A percentile compares a stretch with the other conserved stretches of the same genome.
Conservation (phyloP, 768 basidiomycete species). For the Termitomyces heimii region DNA sequence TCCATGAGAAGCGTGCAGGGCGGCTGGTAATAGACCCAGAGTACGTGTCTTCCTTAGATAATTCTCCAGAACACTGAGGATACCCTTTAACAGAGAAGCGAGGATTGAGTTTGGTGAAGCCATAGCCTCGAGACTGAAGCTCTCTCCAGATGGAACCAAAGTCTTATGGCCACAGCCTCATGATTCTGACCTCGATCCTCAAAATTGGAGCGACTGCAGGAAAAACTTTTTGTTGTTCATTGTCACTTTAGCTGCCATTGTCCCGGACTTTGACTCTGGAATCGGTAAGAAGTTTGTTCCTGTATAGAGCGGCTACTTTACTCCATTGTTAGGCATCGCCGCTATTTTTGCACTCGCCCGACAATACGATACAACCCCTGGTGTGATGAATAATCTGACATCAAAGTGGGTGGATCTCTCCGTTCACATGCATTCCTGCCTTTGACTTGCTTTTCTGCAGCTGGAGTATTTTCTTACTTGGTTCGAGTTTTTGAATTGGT, state of each 20-base stretch:
- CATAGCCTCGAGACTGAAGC: slow-evolving; percentile 44
- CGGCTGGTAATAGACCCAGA: slow-evolving; percentile 54
- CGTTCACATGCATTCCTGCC: not conserved
- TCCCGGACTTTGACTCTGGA: slow-evolving; percentile 57
- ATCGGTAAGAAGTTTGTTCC: slow-evolving; percentile 26
- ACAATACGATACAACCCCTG: slow-evolving; percentile 45
- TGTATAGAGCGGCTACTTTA: not conserved
- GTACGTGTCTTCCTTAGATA: slow-evolving; percentile 22
- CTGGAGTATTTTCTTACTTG: slow-evolving; percentile 53
- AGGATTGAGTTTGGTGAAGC: slow-evolving; percentile 47
- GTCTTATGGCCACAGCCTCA: slow-evolving; percentile 60
- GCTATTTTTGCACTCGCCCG: slow-evolving; percentile 48
- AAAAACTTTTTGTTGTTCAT: slow-evolving; percentile 47
- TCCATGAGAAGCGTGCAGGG: slow-evolving; percentile 49
- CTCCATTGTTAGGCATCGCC: slow-evolving; percentile 36
- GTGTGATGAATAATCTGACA: slow-evolving; percentile 50
- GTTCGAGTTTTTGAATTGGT: slow-evolving; percentile 14
- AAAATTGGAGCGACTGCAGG: slow-evolving; percentile 42
- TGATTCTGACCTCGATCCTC: slow-evolving; percentile 23
- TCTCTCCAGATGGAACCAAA: slow-evolving; percentile 43
- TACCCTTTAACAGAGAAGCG: slow-evolving; percentile 36
- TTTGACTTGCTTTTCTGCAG: slow-evolving; percentile 19
- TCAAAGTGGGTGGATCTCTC: slow-evolving; percentile 28
- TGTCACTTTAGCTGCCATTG: slow-evolving; percentile 49
- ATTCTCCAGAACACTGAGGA: not conserved